phyloP scores from a whole-genome alignment of 2,329 filamentous ascomycete genomes.

The Cladosporium sp. region DNA sequence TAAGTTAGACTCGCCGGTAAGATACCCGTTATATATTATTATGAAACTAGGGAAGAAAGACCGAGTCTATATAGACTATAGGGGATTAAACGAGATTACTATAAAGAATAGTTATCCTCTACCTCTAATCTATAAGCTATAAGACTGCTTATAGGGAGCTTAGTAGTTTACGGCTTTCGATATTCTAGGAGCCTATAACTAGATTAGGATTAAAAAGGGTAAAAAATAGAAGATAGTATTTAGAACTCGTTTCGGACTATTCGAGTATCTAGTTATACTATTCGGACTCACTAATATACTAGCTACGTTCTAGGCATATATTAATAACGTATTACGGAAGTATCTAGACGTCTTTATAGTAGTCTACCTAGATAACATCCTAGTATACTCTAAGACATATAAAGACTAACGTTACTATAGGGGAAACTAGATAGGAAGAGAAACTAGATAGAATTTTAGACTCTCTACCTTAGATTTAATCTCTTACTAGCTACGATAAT shows the following conservation, averaged over 20 bases:
- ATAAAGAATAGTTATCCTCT: constrained; percentile 7
- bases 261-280: constrained; percentile 32
- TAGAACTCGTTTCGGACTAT: constrained; percentile 29
- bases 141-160: neutral
- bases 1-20: neutral
- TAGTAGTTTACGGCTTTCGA: neutral
- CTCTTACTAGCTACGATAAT: too few relatives aligned
- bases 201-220: neutral
- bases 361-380: constrained; percentile 24
- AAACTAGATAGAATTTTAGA: too few relatives aligned
- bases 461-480: too few relatives aligned
- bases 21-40: neutral
- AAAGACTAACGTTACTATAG: too few relatives aligned
- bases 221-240: constrained; percentile 23
- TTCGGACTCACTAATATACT: constrained; percentile 19
- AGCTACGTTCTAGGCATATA: constrained; percentile 2
- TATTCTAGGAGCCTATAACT: neutral
- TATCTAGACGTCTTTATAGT: constrained; percentile 22
- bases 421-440: too few relatives aligned
- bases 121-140: neutral
- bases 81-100: neutral
- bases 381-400: constrained; percentile 19
- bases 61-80: neutral
- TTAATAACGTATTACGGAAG: constrained; percentile 22
- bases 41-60: neutral